These are phyloP conservation scores for Hypoxylon sp. DNA, from an alignment of 2,329 filamentous ascomycete species.

Conservation along the genomic window DNA sequence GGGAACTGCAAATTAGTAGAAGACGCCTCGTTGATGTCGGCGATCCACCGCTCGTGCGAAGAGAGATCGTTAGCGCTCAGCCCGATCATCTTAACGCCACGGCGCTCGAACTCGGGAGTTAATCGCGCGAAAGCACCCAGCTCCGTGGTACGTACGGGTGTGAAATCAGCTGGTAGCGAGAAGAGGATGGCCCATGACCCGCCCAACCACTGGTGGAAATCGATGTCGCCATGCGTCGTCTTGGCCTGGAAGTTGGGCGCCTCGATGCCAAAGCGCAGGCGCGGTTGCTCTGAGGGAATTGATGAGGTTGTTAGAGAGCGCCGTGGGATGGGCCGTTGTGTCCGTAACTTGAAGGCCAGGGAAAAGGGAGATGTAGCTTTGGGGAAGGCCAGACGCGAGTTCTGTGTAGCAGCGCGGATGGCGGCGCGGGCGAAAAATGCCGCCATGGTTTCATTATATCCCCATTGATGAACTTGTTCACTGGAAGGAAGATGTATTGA, in stretches of 20 bases:
- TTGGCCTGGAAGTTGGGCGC: slow-evolving; percentile 78
- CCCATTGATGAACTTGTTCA: not conserved
- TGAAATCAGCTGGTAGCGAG: slow-evolving; percentile 73
- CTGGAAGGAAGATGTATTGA: not conserved
- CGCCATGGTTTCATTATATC: slow-evolving; percentile 13
- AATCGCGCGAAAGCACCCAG: slow-evolving; percentile 73
- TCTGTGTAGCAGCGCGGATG: slow-evolving; percentile 17
- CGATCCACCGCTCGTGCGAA: slow-evolving; percentile 64
- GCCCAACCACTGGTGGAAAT: slow-evolving; percentile 80
- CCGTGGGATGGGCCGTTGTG: not conserved
- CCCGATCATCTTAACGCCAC: slow-evolving; percentile 72
- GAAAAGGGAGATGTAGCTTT: slow-evolving; percentile 14
- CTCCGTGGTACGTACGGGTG: slow-evolving; percentile 72
- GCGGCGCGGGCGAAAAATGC: slow-evolving; percentile 25
- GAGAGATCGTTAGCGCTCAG: slow-evolving; percentile 70
- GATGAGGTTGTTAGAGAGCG: slow-evolving; percentile 22
- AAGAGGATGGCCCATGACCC: slow-evolving; percentile 78
- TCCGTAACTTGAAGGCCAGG: not conserved
- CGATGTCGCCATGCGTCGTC: slow-evolving; percentile 74
- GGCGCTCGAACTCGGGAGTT: slow-evolving; percentile 72
- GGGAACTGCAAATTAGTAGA: slow-evolving; percentile 55
- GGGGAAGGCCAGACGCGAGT: slow-evolving; percentile 30
- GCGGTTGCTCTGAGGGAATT: slow-evolving; percentile 26
- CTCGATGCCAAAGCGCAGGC: slow-evolving; percentile 37
- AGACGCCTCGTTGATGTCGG: slow-evolving; percentile 61